Evolutionary conservation across 176 grass and related monocot genomes (phyloP).

Genomic region (Eragrostis nindensis): DNA sequence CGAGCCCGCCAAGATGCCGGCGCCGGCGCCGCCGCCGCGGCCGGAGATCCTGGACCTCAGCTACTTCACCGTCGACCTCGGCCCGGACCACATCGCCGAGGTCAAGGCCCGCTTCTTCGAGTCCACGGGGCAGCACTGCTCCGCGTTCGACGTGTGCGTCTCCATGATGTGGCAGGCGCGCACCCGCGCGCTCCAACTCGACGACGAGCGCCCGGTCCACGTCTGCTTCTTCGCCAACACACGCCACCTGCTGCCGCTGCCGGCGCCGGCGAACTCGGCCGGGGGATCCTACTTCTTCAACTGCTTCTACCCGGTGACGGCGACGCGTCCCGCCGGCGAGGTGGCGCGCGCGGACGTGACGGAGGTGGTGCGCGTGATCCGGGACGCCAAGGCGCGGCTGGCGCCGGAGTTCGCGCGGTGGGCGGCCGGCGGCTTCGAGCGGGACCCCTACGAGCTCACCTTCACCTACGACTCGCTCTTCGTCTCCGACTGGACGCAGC

Average conservation of each 20-base stretch:
- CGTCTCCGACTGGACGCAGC: slow-evolving; percentile 65
- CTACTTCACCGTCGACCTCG: slow-evolving; percentile 46
- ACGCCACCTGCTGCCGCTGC: slow-evolving; percentile 50
- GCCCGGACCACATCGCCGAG: slow-evolving; percentile 16
- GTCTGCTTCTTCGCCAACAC: neutral
- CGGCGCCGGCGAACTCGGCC: too few species aligned
- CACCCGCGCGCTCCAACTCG: slow-evolving; percentile 45
- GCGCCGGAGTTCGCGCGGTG: too few species aligned
- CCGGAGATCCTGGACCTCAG: slow-evolving; percentile 44
- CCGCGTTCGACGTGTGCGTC: slow-evolving; percentile 55
- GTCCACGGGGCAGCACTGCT: slow-evolving; percentile 54
- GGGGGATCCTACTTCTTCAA: too few species aligned
- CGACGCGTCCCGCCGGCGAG: too few species aligned
- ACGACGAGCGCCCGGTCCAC: too few species aligned
- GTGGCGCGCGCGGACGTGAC: too few species aligned
- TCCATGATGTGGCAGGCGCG: slow-evolving; percentile 65
- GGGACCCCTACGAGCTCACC: slow-evolving; percentile 63
- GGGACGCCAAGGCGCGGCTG: too few species aligned
- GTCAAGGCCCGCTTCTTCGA: slow-evolving; percentile 53
- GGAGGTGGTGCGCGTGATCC: too few species aligned
- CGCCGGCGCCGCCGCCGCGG: slow-evolving; percentile 16
- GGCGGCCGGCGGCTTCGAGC: too few species aligned
- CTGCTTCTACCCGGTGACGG: slow-evolving; percentile 68
- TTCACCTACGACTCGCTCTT: slow-evolving; percentile 59
- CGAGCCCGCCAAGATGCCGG: slow-evolving; percentile 55